These are phyloP conservation scores for Rhytidiadelphus loreus DNA, from an alignment of 225 moss, liverwort and hornwort genomes.

Conservation along the genomic window DNA sequence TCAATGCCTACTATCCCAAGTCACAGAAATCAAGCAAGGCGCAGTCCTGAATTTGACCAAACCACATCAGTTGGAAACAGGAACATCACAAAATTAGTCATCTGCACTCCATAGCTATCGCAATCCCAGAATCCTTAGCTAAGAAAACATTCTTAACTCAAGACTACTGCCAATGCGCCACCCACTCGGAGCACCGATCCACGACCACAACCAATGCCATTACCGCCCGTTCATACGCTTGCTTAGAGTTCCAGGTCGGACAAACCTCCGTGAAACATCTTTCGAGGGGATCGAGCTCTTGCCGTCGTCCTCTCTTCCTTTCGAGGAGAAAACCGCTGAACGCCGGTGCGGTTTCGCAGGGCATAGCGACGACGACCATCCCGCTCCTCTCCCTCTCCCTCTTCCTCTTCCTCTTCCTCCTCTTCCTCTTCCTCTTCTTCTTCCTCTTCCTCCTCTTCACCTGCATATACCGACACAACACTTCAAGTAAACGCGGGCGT, in stretches of 20 bases:
- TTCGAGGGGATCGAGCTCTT: slow-evolving; percentile 60
- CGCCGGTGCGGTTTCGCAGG: slow-evolving; percentile 72
- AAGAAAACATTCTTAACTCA: neutral
- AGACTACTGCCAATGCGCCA: neutral
- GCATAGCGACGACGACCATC: slow-evolving; percentile 81
- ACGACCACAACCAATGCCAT: neutral
- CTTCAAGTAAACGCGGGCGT: neutral
- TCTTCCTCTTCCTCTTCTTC: slow-evolving; percentile 28
- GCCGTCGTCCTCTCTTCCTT: slow-evolving; percentile 65
- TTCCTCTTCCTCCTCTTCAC: slow-evolving; percentile 39
- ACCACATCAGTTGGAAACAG: neutral
- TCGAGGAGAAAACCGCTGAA: slow-evolving; percentile 75
- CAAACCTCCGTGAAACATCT: slow-evolving; percentile 52
- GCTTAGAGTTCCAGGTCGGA: neutral
- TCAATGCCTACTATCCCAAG: neutral
- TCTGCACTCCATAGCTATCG: neutral
- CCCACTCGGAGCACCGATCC: neutral
- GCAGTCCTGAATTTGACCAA: neutral
- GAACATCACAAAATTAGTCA: neutral
- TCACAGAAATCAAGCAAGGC: neutral
- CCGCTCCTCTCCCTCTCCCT: slow-evolving; percentile 57
- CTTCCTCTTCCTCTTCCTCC: slow-evolving; percentile 55
- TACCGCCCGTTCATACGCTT: neutral
- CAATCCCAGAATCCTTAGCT: neutral
- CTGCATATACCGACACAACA: slow-evolving; percentile 1